Evolutionary conservation across 345 rosid species (phyloP).

Genomic region (Linum usitatissimum): DNA sequence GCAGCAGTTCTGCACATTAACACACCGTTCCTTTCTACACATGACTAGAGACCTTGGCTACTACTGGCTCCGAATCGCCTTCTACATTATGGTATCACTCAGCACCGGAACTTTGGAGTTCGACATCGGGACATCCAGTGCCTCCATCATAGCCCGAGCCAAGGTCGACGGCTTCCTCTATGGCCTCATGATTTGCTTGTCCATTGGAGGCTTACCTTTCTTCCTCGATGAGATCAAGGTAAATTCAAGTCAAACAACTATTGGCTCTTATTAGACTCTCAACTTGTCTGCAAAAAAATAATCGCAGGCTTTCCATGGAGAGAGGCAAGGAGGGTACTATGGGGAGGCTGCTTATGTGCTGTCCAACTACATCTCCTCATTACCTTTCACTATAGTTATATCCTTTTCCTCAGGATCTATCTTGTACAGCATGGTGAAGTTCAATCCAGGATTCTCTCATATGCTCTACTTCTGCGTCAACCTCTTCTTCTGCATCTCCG

Average conservation of each 20-base stretch:
- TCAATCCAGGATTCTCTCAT: constrained; percentile 29
- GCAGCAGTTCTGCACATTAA: constrained; percentile 22
- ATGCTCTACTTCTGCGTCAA: constrained; percentile 21
- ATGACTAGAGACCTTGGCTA: constrained; percentile 29
- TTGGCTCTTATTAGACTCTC: not conserved
- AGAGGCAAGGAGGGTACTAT: constrained; percentile 24
- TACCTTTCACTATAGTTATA: constrained; percentile 20
- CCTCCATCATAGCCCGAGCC: constrained; percentile 16
- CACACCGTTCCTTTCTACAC: constrained; percentile 22
- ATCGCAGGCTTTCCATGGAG: constrained; percentile 14
- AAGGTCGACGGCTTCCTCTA: constrained; percentile 18
- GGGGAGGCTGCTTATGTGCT: constrained; percentile 25
- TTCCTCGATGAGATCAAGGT: constrained; percentile 33
- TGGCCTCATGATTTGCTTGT: constrained; percentile 27
- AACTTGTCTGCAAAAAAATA: not conserved
- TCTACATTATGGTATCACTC: constrained; percentile 15
- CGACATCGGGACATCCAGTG: constrained; percentile 14
- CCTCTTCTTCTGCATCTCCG: constrained; percentile 22
- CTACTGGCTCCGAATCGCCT: constrained; percentile 28
- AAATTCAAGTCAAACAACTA: not conserved
- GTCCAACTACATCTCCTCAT: constrained; percentile 25
- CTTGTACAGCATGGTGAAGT: constrained; percentile 25
- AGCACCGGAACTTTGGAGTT: constrained; percentile 21
- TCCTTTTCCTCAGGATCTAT: constrained; percentile 19
- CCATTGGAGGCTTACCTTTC: constrained; percentile 30